Evolutionary conservation across 139 green algal species (phyloP), one percentile per base, ranked within the genome.

Genomic region (Astrephomene gubernaculifera): DNA sequence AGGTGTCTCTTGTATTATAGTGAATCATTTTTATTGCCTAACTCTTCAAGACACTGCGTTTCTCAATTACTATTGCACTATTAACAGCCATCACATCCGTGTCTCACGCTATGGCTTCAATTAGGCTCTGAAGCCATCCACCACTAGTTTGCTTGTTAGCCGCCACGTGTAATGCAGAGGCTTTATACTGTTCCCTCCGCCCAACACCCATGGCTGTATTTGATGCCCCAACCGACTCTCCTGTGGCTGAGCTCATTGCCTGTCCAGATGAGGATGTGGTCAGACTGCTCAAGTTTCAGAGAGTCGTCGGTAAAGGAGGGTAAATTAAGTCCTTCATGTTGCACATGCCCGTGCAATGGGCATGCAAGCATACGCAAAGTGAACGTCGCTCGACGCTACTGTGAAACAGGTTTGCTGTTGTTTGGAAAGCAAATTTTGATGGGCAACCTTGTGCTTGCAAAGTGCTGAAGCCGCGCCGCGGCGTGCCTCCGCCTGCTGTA

Each of bases 141-240:
- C n/a, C n/a, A n/a, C n/a, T n/a, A n/a, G n/a, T n/a, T n/a, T n/a
- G n/a, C n/a, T n/a, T n/a, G n/a, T n/a, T n/a, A n/a, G n/a, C n/a
- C n/a, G n/a, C n/a, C n/a, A n/a, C n/a, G n/a, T n/a, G n/a, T n/a
- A n/a, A n/a, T n/a, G n/a, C n/a, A n/a, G n/a, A n/a, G n/a, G n/a
- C n/a, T n/a, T n/a, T n/a, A n/a, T n/a, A n/a, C n/a, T n/a, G n/a
- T n/a, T n/a, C n/a, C n/a, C n/a, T n/a, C n/a, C n/a, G n/a, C n/a
- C n/a, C n/a, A n/a, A n/a, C n/a, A n/a, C n/a, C 49, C 57, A 81
- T 81, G 73, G 53, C 36, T 36, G 36, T 82, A 6, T 82, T 61
- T 25, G 39, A 61, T 44, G 75, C 43, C 0, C 7, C 54, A 0
- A 4, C 41, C 6, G 75, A 82, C 2, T 6, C 12, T 1, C 38